phyloP scores from a whole-genome alignment of 2,329 filamentous ascomycete genomes.

The Monosporascus ibericus region DNA sequence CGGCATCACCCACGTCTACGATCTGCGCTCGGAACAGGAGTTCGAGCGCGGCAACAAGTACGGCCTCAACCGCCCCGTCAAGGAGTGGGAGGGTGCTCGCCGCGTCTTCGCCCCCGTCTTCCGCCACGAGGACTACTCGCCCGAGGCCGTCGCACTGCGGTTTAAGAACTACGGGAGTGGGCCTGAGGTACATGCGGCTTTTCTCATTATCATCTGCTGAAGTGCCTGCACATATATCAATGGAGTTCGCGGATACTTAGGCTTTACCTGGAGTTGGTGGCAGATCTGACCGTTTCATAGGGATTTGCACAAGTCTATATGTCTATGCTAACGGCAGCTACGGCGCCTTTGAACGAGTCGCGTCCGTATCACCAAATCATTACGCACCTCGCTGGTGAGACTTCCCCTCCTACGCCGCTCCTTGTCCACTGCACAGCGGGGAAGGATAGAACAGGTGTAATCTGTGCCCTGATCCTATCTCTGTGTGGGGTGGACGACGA shows the following conservation, averaged over 20 bases:
- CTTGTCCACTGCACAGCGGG: constrained; percentile 63
- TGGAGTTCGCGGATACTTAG: no score
- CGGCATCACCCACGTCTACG: constrained; percentile 46
- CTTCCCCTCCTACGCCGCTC: constrained; percentile 34
- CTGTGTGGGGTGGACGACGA: constrained; percentile 51
- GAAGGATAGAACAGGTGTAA: constrained; percentile 63
- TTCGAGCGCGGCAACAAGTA: constrained; percentile 45
- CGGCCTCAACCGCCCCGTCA: constrained; percentile 27
- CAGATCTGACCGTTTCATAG: constrained; percentile 2
- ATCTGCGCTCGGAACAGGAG: constrained; percentile 38
- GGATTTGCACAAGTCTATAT: constrained; percentile 12
- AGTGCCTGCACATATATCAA: no score
- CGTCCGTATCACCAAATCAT: constrained; percentile 12
- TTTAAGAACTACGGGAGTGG: constrained; percentile 46
- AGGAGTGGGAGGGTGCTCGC: constrained; percentile 44
- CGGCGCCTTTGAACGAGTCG: constrained; percentile 4
- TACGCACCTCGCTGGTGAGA: constrained; percentile 7
- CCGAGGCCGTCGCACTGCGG: constrained; percentile 49
- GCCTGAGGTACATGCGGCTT: not conserved
- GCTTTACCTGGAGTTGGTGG: not conserved
- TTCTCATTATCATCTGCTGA: not conserved
- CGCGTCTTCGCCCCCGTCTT: constrained; percentile 58
- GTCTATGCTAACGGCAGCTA: constrained; percentile 9
- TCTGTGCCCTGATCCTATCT: constrained; percentile 53
- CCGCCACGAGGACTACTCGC: constrained; percentile 47